phyloP scores from a whole-genome alignment of 2,329 filamentous ascomycete genomes.

The Mycosphaerella sp. region DNA sequence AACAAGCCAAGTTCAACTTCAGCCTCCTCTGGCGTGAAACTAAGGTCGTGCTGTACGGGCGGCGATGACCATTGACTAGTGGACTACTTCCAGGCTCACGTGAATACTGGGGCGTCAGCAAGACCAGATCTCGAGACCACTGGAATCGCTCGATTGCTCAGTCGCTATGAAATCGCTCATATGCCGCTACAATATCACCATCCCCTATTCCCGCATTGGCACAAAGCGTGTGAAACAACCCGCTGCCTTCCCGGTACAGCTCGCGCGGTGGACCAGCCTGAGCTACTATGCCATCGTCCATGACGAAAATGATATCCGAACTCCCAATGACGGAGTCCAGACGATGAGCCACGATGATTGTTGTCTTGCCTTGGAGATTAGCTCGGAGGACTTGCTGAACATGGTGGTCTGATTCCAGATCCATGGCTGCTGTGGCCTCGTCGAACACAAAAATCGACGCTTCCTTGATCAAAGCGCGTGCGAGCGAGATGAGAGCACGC shows the following conservation, averaged over 20 bases:
- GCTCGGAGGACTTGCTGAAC: constrained; percentile 39
- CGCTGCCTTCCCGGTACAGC: constrained; percentile 44
- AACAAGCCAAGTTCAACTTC: too few species aligned
- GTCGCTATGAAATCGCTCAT: neutral
- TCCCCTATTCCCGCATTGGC: constrained; percentile 34
- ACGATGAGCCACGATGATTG: constrained; percentile 70
- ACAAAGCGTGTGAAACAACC: constrained; percentile 25
- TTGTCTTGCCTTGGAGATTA: constrained; percentile 48
- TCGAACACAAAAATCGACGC: constrained; percentile 34
- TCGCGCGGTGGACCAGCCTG: constrained; percentile 57
- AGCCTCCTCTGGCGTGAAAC: too few species aligned
- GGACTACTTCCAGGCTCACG: constrained; percentile 18
- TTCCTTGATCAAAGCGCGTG: neutral
- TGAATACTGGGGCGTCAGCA: neutral
- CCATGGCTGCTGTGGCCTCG: constrained; percentile 43
- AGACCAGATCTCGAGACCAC: neutral
- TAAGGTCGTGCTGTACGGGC: too few species aligned
- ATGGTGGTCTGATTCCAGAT: constrained; percentile 41
- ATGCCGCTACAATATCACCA: constrained; percentile 30
- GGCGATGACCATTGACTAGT: constrained; percentile 1
- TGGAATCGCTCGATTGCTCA: neutral
- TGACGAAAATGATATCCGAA: constrained; percentile 70
- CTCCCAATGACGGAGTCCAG: constrained; percentile 67
- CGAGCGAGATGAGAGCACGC: neutral
- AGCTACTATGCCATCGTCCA: constrained; percentile 59